phyloP scores from a whole-genome alignment of 352 stramenopile species.

The Globisporangium spinosum region DNA sequence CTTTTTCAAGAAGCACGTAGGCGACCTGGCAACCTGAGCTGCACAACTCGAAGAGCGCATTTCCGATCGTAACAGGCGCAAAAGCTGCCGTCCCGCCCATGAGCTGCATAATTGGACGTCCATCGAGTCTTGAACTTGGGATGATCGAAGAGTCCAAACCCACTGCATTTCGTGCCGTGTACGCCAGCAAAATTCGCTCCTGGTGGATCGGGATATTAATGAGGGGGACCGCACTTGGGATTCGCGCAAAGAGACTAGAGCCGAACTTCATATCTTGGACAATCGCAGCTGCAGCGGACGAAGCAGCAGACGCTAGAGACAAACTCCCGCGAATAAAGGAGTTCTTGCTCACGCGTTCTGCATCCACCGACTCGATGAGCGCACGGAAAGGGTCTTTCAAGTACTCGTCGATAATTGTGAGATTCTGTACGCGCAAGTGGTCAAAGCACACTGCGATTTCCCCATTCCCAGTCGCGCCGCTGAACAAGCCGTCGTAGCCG shows the following conservation, averaged over 20 bases:
- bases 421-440: slow-evolving; percentile 40
- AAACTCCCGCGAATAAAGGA: slow-evolving; percentile 45
- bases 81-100: slow-evolving; percentile 39
- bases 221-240: slow-evolving; percentile 45
- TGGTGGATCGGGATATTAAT: slow-evolving; percentile 44
- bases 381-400: slow-evolving; percentile 60
- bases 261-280: slow-evolving; percentile 66
- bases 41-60: slow-evolving; percentile 41
- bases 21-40: slow-evolving; percentile 49
- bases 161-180: slow-evolving; percentile 36
- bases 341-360: slow-evolving; percentile 46
- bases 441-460: slow-evolving; percentile 51
- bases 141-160: slow-evolving; percentile 39
- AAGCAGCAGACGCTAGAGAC: slow-evolving; percentile 56
- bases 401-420: slow-evolving; percentile 57
- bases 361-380: slow-evolving; percentile 68
- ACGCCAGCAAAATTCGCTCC: slow-evolving; percentile 54
- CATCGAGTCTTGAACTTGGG: slow-evolving; percentile 47
- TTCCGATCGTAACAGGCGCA: slow-evolving; percentile 26
- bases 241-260: slow-evolving; percentile 47
- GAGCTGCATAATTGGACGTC: slow-evolving; percentile 49
- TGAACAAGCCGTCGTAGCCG: slow-evolving; percentile 55
- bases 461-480: slow-evolving; percentile 40
- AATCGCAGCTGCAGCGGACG: slow-evolving; percentile 56
- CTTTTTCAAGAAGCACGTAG: slow-evolving; percentile 50